These are phyloP conservation scores for Emydomyces testavorans DNA, from an alignment of 2,329 filamentous ascomycete genomes.

Conservation along the genomic window DNA sequence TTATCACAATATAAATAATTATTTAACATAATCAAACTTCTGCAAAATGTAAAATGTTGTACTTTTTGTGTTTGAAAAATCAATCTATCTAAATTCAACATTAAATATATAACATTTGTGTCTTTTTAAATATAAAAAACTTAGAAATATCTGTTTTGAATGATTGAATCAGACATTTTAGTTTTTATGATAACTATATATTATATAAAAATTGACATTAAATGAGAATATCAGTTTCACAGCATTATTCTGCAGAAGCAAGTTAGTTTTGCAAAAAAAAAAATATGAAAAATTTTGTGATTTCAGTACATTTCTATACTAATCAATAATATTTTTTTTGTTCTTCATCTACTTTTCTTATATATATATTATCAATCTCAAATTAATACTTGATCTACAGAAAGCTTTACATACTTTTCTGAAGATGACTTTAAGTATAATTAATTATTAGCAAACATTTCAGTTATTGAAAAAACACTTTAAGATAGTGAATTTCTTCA, in stretches of 20 bases:
- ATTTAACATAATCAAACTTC: too few relatives aligned
- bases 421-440: neutral
- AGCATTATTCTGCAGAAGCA: slow-evolving; percentile 24
- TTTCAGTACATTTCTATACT: slow-evolving; percentile 25
- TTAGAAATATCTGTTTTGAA: too few relatives aligned
- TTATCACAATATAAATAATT: too few relatives aligned
- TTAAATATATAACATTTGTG: too few relatives aligned
- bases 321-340: slow-evolving; percentile 14
- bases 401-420: neutral
- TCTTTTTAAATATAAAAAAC: too few relatives aligned
- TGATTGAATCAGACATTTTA: too few relatives aligned
- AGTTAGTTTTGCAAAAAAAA: slow-evolving; percentile 23
- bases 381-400: slow-evolving; percentile 1
- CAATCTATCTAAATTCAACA: too few relatives aligned
- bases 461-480: neutral
- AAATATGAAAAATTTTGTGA: slow-evolving; percentile 22
- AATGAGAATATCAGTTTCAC: slow-evolving; percentile 28
- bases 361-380: slow-evolving; percentile 19
- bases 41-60: too few relatives aligned
- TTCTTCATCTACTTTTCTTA: neutral
- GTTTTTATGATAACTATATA: too few relatives aligned
- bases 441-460: neutral
- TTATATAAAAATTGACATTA: too few relatives aligned
- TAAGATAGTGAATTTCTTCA: slow-evolving; percentile 1
- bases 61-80: too few relatives aligned